A percentile compares a stretch with the other conserved stretches of the same genome.
Evolutionary conservation across 2,329 filamentous ascomycete species (phyloP).

Genomic region (Diaporthe longicolla): DNA sequence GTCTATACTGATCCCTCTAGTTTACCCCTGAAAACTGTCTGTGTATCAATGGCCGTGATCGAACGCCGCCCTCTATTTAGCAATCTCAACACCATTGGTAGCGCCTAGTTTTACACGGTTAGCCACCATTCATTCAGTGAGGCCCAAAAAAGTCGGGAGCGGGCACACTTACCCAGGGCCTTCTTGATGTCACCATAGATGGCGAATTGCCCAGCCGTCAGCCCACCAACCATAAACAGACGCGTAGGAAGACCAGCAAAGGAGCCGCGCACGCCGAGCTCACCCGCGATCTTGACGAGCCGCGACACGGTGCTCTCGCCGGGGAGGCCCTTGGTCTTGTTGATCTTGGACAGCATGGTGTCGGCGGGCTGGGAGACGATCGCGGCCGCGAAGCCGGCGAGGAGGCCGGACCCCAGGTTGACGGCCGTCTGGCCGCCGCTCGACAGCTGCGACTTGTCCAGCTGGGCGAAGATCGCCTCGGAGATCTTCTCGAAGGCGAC

Average conservation of each 20-base stretch:
- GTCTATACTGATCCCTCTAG: not conserved
- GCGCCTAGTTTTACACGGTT: conserved; percentile 55
- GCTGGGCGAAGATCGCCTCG: conserved; percentile 44
- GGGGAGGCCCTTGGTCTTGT: conserved; percentile 80
- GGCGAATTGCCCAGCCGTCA: conserved; percentile 78
- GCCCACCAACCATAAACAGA: conserved; percentile 77
- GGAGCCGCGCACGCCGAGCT: conserved; percentile 76
- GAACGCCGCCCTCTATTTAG: conserved; percentile 53
- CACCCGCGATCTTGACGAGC: conserved; percentile 79
- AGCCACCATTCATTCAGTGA: too few species aligned
- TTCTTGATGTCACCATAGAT: conserved; percentile 79
- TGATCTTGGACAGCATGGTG: conserved; percentile 84
- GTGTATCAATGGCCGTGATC: not conserved
- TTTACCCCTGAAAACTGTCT: not conserved
- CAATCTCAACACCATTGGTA: conserved; percentile 81
- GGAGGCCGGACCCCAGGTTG: conserved; percentile 79
- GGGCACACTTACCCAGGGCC: conserved; percentile 62
- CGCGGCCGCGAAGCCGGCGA: conserved; percentile 81
- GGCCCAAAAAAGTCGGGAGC: not conserved
- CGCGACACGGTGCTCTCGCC: conserved; percentile 78
- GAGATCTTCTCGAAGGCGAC: conserved; percentile 47
- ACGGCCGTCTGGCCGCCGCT: conserved; percentile 64
- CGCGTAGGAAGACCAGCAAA: conserved; percentile 78
- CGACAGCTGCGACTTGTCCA: conserved; percentile 47
- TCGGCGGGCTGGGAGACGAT: conserved; percentile 81